Base-by-base conservation (phyloP, 495 filamentous ascomycete genomes). In the Aspergillus steynii region DNA sequence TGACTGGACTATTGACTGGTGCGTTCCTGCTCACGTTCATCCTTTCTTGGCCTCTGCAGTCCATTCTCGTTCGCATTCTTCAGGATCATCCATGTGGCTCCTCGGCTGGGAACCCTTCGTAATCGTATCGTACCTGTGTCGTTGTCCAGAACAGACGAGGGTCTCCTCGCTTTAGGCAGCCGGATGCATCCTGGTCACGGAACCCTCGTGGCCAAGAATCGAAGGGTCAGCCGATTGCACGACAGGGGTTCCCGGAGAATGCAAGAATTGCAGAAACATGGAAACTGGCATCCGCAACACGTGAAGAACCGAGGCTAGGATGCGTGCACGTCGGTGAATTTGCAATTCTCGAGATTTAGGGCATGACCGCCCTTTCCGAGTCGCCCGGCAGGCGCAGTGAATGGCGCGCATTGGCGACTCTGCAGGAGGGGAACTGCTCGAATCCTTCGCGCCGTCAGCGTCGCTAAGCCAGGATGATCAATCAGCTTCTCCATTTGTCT, bases 71-170 rank as follows among this genome's bases (percentile, higher is more conserved):
- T 54, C 52, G 32, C 26, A 12, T 51, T 54, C 15, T 32, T 32
- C 28, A 29, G 37, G 53, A 56, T 56, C 32, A 45, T 42, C 53
- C 31, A 42, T 56, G 53, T 56, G 32, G 20, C 25, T 56, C 53
- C 53, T 56, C 51, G 51, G 51, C 20, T 29, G 29, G 14, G 3
- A 32, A 29, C 28, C 27, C 15, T 14, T 52, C 28, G 14, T 34
- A 34, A 14, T 29, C 28, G 28, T n/a, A 31, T 29, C 28, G 14
- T 42, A 14, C 4, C 37, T 14, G 9, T 5, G 3, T 42, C 9
- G 37, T 42, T 12, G 9, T 8, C 37, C 31, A 34, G 31, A 34
- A 34, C 9, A 34, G 31, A 7, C 31, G 31, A 34, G 31, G 31
- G 9, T 34, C 6, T 4, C 31, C 31, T 9, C 9, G 2, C 1